Base-by-base conservation (phyloP, 2,329 filamentous ascomycete species). In the Curvularia hawaiiensis region DNA sequence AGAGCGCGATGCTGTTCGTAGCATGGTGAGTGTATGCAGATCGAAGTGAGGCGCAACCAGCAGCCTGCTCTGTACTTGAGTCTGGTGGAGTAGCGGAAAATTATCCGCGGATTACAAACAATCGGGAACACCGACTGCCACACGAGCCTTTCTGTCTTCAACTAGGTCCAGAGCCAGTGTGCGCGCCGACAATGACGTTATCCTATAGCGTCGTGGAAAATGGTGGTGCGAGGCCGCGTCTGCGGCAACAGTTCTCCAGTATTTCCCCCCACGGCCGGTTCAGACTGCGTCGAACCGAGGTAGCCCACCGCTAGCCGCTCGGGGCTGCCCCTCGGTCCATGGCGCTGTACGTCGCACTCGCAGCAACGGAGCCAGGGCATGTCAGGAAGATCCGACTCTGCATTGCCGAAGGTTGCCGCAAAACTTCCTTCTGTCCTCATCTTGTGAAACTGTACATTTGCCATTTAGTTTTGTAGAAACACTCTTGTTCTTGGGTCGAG, bases 1-100 rank as follows among this genome's bases (percentile, higher is more conserved):
- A 46, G 73, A 69, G 60, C 75, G 73, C 43, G 72, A 67, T 40
- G 71, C 66, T 56, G 70, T 76, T 52, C 76, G 75, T 38, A 78
- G 60, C 76, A 78, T 78, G 50, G 62, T 64, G 64, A 59, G 53
- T 50, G 51, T 31, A 33, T 51, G 40, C 51, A 38, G 41, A 46
- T 28, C 10, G 38, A 41, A 48, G 44, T 28, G 39, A 62, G 51
- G 50, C 56, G 52, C 45, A 53, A 52, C 20, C 54, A 60, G 52
- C 55, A 44, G 24, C 49, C 31, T 28, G 39, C 47, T 55, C 54
- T 63, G 48, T 55, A 46, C 52, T 40, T 52, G 28, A 48, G 45
- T 35, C 53, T 30, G 33, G 55, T 50, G 4, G 20, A 33, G 26
- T 41, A 43, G 58, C 64, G 57, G 60, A 66, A 61, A 57, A 63